A percentile compares a stretch with the other conserved stretches of the same genome.
These are phyloP conservation scores for Jackrogersella minutella DNA, from an alignment of 495 filamentous ascomycete species.

Conservation along the genomic window DNA sequence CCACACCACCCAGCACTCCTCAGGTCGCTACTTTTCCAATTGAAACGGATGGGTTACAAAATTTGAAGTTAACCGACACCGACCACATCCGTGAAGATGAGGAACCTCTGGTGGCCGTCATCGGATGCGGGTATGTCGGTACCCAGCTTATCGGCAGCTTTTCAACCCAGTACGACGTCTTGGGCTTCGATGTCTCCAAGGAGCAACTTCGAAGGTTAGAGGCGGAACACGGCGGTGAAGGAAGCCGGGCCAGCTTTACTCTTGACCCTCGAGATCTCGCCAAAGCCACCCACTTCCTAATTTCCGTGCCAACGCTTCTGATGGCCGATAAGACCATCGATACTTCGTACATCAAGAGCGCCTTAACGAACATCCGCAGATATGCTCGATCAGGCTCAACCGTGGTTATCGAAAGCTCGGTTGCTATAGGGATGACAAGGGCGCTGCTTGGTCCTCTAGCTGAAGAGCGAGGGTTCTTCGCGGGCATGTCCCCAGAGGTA, in stretches of 20 bases:
- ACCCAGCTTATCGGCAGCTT: constrained; percentile 45
- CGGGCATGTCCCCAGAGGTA: constrained; percentile 51
- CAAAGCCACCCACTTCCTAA: constrained; percentile 47
- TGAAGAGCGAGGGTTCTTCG: constrained; percentile 35
- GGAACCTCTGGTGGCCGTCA: constrained; percentile 46
- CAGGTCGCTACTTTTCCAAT: constrained; percentile 4
- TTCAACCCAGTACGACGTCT: constrained; percentile 39
- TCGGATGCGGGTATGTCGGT: constrained; percentile 52
- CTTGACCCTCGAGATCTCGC: constrained; percentile 34
- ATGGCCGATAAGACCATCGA: constrained; percentile 45
- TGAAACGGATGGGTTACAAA: constrained; percentile 3
- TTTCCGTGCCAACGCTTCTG: constrained; percentile 51
- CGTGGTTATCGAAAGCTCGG: constrained; percentile 49
- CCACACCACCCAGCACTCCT: constrained; percentile 29
- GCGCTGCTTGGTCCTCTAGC: constrained; percentile 43
- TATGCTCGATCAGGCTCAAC: constrained; percentile 44
- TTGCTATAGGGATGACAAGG: constrained; percentile 52
- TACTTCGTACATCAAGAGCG: constrained; percentile 42
- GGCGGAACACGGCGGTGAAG: constrained; percentile 21
- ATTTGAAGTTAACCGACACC: constrained; percentile 2
- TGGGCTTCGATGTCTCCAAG: constrained; percentile 48
- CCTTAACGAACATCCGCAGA: constrained; percentile 41
- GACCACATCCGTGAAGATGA: constrained; percentile 25
- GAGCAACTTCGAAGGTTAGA: constrained; percentile 30
- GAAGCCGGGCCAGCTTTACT: constrained; percentile 36